These are phyloP conservation scores for Ceratocystis huliohia DNA, from an alignment of 2,329 filamentous ascomycete genomes.

Conservation along the genomic window DNA sequence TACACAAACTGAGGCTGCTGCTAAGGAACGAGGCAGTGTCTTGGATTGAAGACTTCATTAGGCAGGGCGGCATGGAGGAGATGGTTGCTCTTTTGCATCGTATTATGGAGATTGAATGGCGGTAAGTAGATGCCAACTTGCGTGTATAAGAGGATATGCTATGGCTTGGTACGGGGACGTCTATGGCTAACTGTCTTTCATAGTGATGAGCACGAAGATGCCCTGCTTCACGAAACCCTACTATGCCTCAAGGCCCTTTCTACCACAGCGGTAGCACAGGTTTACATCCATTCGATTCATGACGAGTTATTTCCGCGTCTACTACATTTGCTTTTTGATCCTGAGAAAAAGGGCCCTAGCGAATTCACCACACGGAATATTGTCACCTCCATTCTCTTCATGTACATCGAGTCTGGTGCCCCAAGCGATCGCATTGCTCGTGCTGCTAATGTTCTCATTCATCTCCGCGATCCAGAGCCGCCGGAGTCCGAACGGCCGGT, in stretches of 20 bases:
- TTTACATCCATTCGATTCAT: constrained; percentile 70
- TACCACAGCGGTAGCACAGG: constrained; percentile 75
- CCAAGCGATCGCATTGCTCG: constrained; percentile 51
- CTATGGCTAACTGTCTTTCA: constrained; percentile 21
- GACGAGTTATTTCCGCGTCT: constrained; percentile 72
- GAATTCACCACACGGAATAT: constrained; percentile 91
- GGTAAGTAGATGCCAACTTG: constrained; percentile 40
- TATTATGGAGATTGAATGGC: constrained; percentile 95
- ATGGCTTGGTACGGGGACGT: background rate
- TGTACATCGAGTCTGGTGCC: constrained; percentile 61
- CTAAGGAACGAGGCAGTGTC: constrained; percentile 88
- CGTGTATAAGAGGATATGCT: constrained; percentile 14
- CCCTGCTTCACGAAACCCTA: constrained; percentile 78
- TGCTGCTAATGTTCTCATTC: constrained; percentile 60
- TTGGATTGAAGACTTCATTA: constrained; percentile 89
- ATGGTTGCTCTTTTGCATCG: constrained; percentile 75
- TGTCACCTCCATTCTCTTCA: constrained; percentile 78
- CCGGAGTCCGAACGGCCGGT: constrained; percentile 65
- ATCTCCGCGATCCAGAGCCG: constrained; percentile 66
- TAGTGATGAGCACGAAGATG: constrained; percentile 91
- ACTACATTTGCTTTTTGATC: constrained; percentile 81
- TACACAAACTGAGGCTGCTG: constrained; percentile 82
- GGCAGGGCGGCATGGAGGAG: constrained; percentile 81
- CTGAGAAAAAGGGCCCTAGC: constrained; percentile 94
- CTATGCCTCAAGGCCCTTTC: constrained; percentile 89